Percentiles rank a stretch among this genome's conserved stretches.
phyloP scores from a whole-genome alignment of 2,329 filamentous ascomycete species.

The Diaporthe vexans region DNA sequence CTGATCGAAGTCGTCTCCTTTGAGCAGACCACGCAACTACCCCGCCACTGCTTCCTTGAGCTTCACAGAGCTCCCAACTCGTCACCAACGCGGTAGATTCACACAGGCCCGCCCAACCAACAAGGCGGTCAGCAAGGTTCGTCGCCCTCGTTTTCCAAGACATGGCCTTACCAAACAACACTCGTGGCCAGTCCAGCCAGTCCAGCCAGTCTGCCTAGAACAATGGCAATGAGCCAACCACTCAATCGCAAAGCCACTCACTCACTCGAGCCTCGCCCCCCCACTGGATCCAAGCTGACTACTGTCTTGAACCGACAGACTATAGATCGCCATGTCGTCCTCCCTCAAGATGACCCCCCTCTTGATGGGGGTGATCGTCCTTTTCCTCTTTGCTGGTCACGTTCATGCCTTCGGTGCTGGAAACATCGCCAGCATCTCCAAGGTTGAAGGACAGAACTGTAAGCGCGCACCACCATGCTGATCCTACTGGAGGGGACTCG shows the following conservation, averaged over 20 bases:
- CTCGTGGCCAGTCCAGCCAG: background rate
- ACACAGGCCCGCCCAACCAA: background rate
- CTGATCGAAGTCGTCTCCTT: background rate
- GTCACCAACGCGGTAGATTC: constrained; percentile 5
- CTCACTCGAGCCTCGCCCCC: background rate
- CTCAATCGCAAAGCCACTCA: background rate
- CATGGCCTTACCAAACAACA: no score
- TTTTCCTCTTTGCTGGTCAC: constrained; percentile 77
- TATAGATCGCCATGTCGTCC: constrained; percentile 57
- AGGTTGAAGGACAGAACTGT: constrained; percentile 88
- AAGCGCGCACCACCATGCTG: constrained; percentile 46
- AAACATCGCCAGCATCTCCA: constrained; percentile 86
- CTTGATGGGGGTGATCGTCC: constrained; percentile 68
- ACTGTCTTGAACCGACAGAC: background rate
- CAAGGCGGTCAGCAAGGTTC: constrained; percentile 16
- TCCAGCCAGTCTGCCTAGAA: background rate
- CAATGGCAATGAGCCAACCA: background rate
- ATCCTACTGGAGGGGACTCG: background rate
- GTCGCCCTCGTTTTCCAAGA: background rate
- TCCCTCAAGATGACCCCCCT: constrained; percentile 63
- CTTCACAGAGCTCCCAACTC: constrained; percentile 24
- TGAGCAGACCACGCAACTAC: constrained; percentile 18
- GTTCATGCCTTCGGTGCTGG: constrained; percentile 87
- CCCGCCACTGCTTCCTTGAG: constrained; percentile 15
- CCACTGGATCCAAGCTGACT: constrained; percentile 17